phyloP scores from a whole-genome alignment of 352 stramenopile species.

The Phytophthora niederhauseri region DNA sequence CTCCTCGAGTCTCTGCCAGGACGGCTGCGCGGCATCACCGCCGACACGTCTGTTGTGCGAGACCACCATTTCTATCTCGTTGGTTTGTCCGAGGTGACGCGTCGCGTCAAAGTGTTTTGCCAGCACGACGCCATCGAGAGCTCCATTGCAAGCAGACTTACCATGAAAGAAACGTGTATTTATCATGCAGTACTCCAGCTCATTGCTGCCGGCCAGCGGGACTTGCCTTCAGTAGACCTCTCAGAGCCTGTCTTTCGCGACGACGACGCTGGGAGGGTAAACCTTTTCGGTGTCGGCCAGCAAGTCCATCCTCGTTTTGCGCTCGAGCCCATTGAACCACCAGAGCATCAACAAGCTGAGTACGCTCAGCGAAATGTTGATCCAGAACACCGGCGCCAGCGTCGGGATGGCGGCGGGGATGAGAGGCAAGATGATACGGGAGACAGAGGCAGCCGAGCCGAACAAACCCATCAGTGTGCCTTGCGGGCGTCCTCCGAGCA shows the following conservation, averaged over 20 bases:
- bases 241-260: constrained; percentile 22
- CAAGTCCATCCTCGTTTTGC: constrained; percentile 47
- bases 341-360: constrained; percentile 59
- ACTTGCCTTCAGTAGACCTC: neutral
- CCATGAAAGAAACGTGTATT: constrained; percentile 9
- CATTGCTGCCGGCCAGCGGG: neutral
- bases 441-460: constrained; percentile 69
- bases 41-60: neutral
- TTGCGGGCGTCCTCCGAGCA: constrained; percentile 66
- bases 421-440: constrained; percentile 74
- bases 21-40: neutral
- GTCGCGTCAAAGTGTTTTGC: too few species aligned
- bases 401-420: constrained; percentile 62
- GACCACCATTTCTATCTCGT: too few species aligned
- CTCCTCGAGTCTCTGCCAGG: neutral
- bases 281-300: constrained; percentile 39
- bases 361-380: constrained; percentile 62
- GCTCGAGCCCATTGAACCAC: constrained; percentile 65
- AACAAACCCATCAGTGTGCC: constrained; percentile 76
- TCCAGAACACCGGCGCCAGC: constrained; percentile 68
- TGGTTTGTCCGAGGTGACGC: too few species aligned
- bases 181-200: neutral
- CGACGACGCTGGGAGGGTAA: constrained; percentile 17
- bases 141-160: neutral
- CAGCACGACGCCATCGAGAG: too few species aligned